A percentile compares a stretch with the other conserved stretches of the same genome.
Evolutionary conservation across 2,329 filamentous ascomycete genomes (phyloP).

Genomic region (Fusarium sp.): DNA sequence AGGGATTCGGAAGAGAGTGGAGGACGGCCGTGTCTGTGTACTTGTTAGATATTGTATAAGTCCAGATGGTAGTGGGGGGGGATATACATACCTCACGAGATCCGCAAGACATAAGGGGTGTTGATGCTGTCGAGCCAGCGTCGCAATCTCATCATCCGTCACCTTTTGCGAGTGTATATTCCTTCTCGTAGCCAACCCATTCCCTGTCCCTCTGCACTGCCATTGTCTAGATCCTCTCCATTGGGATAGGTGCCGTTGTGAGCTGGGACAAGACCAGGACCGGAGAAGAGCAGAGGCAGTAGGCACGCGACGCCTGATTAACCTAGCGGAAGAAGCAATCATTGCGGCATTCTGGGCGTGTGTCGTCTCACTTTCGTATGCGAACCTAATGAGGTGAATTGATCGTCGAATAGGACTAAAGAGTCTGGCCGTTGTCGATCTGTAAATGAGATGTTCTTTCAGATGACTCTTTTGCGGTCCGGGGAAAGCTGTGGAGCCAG

Average conservation of each 20-base stretch:
- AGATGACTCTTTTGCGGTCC: slow-evolving; percentile 39
- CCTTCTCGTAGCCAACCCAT: slow-evolving; percentile 15
- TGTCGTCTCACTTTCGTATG: background rate
- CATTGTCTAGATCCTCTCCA: slow-evolving; percentile 19
- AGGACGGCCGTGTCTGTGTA: slow-evolving; percentile 78
- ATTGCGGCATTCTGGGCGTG: slow-evolving; percentile 43
- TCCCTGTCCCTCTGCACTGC: background rate
- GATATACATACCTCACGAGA: slow-evolving; percentile 79
- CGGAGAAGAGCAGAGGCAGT: slow-evolving; percentile 26
- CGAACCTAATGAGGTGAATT: background rate
- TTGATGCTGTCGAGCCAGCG: slow-evolving; percentile 82
- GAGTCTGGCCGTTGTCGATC: background rate
- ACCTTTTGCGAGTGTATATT: slow-evolving; percentile 55
- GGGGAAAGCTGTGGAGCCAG: slow-evolving; percentile 25
- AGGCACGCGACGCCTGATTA: slow-evolving; percentile 43
- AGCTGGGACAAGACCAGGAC: slow-evolving; percentile 6
- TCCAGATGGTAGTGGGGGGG: background rate
- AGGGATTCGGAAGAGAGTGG: slow-evolving; percentile 86
- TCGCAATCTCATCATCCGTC: slow-evolving; percentile 82
- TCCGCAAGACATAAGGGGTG: slow-evolving; percentile 89
- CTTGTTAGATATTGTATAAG: background rate
- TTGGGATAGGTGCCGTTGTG: slow-evolving; percentile 23
- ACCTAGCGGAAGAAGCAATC: slow-evolving; percentile 43
- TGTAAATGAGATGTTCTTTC: slow-evolving; percentile 8
- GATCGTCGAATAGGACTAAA: background rate